Evolutionary conservation across 306 rosid species (phyloP).

Genomic region (Lathyrus tuberosus): DNA sequence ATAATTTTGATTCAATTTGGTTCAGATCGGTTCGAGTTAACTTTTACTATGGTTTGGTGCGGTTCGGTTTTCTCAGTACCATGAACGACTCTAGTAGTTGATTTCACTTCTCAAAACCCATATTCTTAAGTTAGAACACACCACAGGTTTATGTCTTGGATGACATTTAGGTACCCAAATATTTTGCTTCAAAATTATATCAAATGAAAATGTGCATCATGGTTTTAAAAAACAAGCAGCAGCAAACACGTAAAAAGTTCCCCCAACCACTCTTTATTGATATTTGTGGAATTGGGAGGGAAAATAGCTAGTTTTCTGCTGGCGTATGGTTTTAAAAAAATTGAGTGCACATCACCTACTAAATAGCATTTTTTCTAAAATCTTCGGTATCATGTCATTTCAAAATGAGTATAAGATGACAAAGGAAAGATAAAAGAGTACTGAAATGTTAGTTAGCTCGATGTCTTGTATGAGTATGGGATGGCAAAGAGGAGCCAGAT

Average conservation of each 20-base stretch:
- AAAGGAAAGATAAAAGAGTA: constrained; percentile 28
- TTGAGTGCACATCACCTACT: constrained; percentile 7
- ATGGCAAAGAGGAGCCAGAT: constrained; percentile 53
- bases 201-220: constrained; percentile 15
- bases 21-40: no score
- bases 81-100: no score
- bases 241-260: background rate
- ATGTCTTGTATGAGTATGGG: constrained; percentile 47
- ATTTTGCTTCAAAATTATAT: constrained; percentile 22
- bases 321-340: background rate
- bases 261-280: constrained; percentile 18
- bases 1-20: no score
- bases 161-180: background rate
- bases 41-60: no score
- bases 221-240: constrained; percentile 4
- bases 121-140: no score
- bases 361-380: constrained; percentile 20
- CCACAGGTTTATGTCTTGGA: no score
- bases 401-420: constrained; percentile 39
- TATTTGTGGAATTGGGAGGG: background rate
- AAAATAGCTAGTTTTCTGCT: background rate
- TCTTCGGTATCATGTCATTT: constrained; percentile 4
- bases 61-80: no score
- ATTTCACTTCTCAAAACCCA: no score
- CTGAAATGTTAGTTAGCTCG: constrained; percentile 34